Conservation (phyloP, 2,329 filamentous ascomycete genomes). For the Alternaria sp. region DNA sequence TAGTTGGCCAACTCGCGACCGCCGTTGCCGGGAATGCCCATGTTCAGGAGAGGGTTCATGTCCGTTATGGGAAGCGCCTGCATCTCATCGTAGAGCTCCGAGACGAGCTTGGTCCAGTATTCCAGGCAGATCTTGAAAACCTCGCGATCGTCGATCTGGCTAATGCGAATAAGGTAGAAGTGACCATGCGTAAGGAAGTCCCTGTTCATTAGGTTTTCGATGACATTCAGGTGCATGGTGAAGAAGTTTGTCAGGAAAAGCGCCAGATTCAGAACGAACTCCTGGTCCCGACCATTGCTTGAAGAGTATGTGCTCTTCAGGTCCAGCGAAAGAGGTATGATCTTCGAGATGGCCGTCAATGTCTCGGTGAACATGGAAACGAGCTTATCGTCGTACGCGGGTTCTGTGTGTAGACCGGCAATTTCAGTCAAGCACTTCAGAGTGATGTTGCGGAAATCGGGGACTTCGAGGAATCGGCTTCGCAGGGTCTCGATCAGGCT, state of each 20-base stretch:
- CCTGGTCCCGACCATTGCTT: conserved; percentile 92
- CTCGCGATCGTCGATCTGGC: conserved; percentile 97
- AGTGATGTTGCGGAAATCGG: conserved; percentile 95
- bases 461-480: conserved; percentile 88
- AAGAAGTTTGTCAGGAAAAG: conserved; percentile 98
- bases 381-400: conserved; percentile 91
- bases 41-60: conserved; percentile 84
- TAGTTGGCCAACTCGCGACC: conserved; percentile 91
- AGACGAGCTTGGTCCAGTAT: conserved; percentile 98
- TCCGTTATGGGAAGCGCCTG: conserved; percentile 93
- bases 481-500: conserved; percentile 90
- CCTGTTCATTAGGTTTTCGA: conserved; percentile 93
- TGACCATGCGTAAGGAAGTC: conserved; percentile 96
- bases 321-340: conserved; percentile 89
- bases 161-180: conserved; percentile 97
- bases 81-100: conserved; percentile 99
- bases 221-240: conserved; percentile 87
- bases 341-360: conserved; percentile 87
- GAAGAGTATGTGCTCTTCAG: conserved; percentile 88
- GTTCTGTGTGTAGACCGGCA: conserved; percentile 85
- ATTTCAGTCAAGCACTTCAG: conserved; percentile 98
- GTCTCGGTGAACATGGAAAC: conserved; percentile 99
- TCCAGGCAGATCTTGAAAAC: conserved; percentile 99
- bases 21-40: conserved; percentile 78
- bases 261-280: conserved; percentile 96